Base-by-base conservation (phyloP, 2,329 filamentous ascomycete species). In the Chrysosphaeria jannelii region DNA sequence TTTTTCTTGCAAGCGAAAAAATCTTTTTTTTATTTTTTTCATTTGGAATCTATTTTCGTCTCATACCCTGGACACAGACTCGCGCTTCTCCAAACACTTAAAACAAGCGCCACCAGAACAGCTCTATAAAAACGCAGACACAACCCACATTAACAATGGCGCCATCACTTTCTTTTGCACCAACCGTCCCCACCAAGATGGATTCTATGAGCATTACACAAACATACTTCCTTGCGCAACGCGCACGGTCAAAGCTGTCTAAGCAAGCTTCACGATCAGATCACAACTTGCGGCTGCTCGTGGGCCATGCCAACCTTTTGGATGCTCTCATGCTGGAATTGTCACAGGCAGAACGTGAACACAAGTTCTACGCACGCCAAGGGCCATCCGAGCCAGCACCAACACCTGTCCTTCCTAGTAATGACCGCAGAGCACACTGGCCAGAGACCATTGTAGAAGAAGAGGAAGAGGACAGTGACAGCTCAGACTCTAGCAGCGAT, bases 161-260 rank as follows among this genome's bases (percentile, higher is more conserved):
- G n/a, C n/a, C n/a, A n/a, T n/a, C n/a, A n/a, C n/a, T n/a, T n/a
- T n/a, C n/a, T n/a, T n/a, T n/a, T n/a, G n/a, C n/a, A n/a, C n/a
- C n/a, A n/a, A n/a, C n/a, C n/a, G n/a, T n/a, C n/a, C n/a, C n/a
- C n/a, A n/a, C n/a, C n/a, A n/a, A n/a, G n/a, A n/a, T n/a, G n/a
- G n/a, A n/a, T n/a, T n/a, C 70, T 51, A 93, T 93, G 85, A 88
- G 72, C 44, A 70, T 93, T 52, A 88, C 81, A 14, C 78, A 91
- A 51, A 93, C 81, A 30, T 97, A 93, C 69, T 90, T 76, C 54
- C 70, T 93, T 38, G 85, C 85, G 43, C 79, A 90, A 57, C 81
- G 79, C 48, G 85, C 85, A 42, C 67, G 85, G 45, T 70, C 68
- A 37, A 97, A 97, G 76, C 78, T 97, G 41, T 78, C 78, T 34